Evolutionary conservation across 371 early-diverging fungal species (phyloP).

Genomic region (Mortierella sp.): DNA sequence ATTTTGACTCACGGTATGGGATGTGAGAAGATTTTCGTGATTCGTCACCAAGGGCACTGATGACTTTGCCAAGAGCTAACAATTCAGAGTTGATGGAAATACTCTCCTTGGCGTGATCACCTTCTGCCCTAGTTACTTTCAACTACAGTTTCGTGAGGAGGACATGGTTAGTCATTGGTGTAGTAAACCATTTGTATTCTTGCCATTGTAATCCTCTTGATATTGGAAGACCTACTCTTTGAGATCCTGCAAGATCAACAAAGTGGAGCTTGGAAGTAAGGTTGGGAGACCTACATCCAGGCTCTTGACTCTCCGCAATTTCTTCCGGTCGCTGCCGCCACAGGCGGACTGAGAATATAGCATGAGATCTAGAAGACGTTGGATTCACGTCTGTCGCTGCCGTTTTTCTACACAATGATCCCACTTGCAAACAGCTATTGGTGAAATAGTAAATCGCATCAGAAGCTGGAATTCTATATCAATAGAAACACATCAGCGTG

Average conservation of each 20-base stretch:
- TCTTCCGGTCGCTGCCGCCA: constrained; percentile 51
- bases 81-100: constrained; percentile 98
- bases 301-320: constrained; percentile 20
- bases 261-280: constrained; percentile 90
- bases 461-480: no score
- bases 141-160: constrained; percentile 60
- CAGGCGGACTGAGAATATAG: constrained; percentile 91
- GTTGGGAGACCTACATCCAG: constrained; percentile 18
- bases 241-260: constrained; percentile 98
- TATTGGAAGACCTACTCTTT: constrained; percentile 60
- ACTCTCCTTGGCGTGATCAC: constrained; percentile 96
- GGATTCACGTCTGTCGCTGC: constrained; percentile 98
- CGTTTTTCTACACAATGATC: constrained; percentile 91
- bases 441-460: no score
- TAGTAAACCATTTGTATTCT: no score
- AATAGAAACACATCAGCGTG: no score
- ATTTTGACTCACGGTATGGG: constrained; percentile 98
- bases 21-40: constrained; percentile 77
- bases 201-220: no score
- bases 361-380: constrained; percentile 96
- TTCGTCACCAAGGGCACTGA: constrained; percentile 95
- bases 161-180: no score
- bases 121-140: constrained; percentile 94
- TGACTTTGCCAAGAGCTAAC: constrained; percentile 98
- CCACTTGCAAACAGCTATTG: constrained; percentile 73